Base-by-base conservation (phyloP, 305 asterid genomes). In the Coffea humblotiana region DNA sequence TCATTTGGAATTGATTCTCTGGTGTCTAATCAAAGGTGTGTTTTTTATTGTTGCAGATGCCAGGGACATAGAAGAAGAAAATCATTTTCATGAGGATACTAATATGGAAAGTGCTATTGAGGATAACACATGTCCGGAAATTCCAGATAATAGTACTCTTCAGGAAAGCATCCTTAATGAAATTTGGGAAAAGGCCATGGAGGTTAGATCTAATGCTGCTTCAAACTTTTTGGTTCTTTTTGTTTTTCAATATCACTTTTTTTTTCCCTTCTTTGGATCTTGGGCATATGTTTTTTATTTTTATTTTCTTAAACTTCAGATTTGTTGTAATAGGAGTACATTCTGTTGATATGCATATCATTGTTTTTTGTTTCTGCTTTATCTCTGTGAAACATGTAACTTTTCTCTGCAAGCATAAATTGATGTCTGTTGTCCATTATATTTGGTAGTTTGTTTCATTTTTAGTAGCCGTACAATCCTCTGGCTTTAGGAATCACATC, bases 81-180 rank as follows among this genome's bases (percentile, higher is more conserved):
- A 71, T 78, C 56, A 54, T 79, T 54, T 71, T 72, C 85, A 79
- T 52, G 88, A 89, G 72, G 83, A 84, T 80, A 60, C 75, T 65
- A 19, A 81, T 74, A 79, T 78, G 85, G 84, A 87, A 65, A 80
- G 63, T 80, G 51, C 73, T 77, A 43, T 77, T 77, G 86, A 76
- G 72, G 86, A 89, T 70, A 86, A 85, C 74, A 54, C 76, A 66
- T 47, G 51, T 3, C 64, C 68, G 35, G 90, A 80, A 81, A 83
- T 65, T 40, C 87, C 81, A 65, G 88, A 84, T 75, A 32, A 79
- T 51, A 82, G 85, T 80, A 81, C 60, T 77, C 80, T 83, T 74
- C 85, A 77, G 63, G 94, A 93, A 82, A 88, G 82, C 81, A 88
- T 87, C 87, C 88, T 88, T 76, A 82, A 88, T 79, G 90, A 79